These are phyloP conservation scores for Eucommia ulmoides DNA, from an alignment of 257 asterid genomes.

Conservation along the genomic window DNA sequence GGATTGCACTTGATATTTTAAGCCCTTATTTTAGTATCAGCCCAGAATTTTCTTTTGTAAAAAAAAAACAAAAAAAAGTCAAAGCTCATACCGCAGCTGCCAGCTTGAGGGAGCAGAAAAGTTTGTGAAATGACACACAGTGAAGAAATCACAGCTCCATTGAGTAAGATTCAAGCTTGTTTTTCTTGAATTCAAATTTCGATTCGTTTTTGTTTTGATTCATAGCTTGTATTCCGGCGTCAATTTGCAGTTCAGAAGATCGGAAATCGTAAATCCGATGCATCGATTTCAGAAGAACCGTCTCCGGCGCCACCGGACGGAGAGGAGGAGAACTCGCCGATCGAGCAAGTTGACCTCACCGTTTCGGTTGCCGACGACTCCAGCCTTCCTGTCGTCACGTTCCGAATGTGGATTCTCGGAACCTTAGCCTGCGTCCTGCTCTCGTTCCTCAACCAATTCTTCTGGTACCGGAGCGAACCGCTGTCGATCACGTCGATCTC, in stretches of 20 bases:
- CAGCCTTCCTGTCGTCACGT: constrained; percentile 9
- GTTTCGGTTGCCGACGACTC: constrained; percentile 11
- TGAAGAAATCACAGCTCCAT: constrained; percentile 2
- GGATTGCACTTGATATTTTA: too few relatives aligned
- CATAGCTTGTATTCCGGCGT: not conserved
- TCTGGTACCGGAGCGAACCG: constrained; percentile 17
- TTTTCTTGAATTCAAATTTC: not conserved
- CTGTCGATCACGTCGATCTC: constrained; percentile 9
- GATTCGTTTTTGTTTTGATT: not conserved
- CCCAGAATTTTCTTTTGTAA: too few relatives aligned
- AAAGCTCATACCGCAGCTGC: too few relatives aligned
- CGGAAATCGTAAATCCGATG: not conserved
- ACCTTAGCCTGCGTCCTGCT: constrained; percentile 15
- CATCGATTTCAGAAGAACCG: not conserved
- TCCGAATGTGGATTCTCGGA: constrained; percentile 16
- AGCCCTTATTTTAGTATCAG: too few relatives aligned
- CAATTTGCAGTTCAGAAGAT: not conserved
- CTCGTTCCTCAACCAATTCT: constrained; percentile 19
- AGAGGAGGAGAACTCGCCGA: constrained; percentile 11
- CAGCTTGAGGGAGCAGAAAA: too few relatives aligned
- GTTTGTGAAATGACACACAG: not conserved
- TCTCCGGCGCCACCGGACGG: not conserved
- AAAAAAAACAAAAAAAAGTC: too few relatives aligned
- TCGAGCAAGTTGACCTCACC: constrained; percentile 15
- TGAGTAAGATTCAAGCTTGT: not conserved